Percentiles rank a stretch among this genome's conserved stretches.
Conservation (phyloP, 495 filamentous ascomycete species). For the Massariosphaeria phaeospora region DNA sequence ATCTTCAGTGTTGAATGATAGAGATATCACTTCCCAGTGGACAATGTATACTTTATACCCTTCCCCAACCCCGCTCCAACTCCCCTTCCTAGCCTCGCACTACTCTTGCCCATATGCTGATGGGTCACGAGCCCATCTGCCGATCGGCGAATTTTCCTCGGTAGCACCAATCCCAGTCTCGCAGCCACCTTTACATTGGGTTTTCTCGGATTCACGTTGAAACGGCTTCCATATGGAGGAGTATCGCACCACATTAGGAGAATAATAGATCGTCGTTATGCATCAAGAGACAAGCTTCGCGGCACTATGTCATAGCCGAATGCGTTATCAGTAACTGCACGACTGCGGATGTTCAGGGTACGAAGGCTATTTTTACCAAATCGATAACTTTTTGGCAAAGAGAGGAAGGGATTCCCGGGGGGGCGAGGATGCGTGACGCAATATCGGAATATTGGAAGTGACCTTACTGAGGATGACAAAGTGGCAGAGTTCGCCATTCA, state of each 20-base stretch:
- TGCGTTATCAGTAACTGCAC: background rate
- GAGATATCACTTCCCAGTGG: background rate
- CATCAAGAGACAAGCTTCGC: background rate
- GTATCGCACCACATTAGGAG: background rate
- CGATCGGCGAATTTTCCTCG: slow-evolving; percentile 3
- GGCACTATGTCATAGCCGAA: background rate
- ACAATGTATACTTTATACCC: slow-evolving; percentile 6
- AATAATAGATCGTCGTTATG: slow-evolving; percentile 3
- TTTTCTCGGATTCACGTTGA: slow-evolving; percentile 1
- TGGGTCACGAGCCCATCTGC: slow-evolving; percentile 12
- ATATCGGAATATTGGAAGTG: slow-evolving; percentile 5
- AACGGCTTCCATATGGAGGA: background rate
- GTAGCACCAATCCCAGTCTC: background rate
- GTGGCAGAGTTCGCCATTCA: background rate
- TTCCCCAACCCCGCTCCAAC: background rate
- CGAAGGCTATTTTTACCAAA: slow-evolving; percentile 5
- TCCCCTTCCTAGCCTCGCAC: too few species aligned
- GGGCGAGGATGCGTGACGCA: slow-evolving; percentile 1
- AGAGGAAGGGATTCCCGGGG: background rate
- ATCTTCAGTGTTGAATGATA: background rate
- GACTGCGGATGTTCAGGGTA: too few species aligned
- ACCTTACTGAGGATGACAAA: slow-evolving; percentile 3
- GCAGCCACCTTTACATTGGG: background rate
- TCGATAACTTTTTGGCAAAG: slow-evolving; percentile 4
- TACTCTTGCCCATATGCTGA: too few species aligned